phyloP scores from a whole-genome alignment of 495 filamentous ascomycete species.

The Penicillium verhagenii region DNA sequence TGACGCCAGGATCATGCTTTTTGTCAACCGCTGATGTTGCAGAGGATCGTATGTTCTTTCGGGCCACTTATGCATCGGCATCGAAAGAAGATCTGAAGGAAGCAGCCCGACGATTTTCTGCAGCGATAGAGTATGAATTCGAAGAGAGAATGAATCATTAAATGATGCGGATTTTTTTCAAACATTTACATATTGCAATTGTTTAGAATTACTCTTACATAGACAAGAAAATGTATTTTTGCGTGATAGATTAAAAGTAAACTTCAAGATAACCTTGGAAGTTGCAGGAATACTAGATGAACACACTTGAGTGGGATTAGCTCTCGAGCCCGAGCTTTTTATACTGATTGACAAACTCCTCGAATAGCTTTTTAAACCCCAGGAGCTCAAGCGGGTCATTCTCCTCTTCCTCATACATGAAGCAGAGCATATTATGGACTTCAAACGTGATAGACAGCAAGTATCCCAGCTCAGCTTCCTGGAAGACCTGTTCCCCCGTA shows the following conservation, averaged over 20 bases:
- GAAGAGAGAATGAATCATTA: too few relatives aligned
- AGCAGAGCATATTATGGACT: constrained; percentile 35
- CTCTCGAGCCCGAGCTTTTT: constrained; percentile 11
- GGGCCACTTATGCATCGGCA: constrained; percentile 3
- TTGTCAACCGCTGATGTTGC: neutral
- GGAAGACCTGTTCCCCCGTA: constrained; percentile 26
- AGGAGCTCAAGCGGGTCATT: constrained; percentile 28
- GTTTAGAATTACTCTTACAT: too few relatives aligned
- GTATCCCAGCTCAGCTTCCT: constrained; percentile 29
- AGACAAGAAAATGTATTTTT: neutral
- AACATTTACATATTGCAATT: too few relatives aligned
- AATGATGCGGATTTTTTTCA: too few relatives aligned
- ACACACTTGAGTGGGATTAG: neutral
- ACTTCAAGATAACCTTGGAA: too few relatives aligned
- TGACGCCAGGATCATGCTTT: constrained; percentile 2
- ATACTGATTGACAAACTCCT: constrained; percentile 29
- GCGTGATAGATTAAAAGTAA: too few relatives aligned
- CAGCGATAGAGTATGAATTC: neutral
- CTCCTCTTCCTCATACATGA: constrained; percentile 22
- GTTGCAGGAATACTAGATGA: too few relatives aligned
- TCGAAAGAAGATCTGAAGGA: constrained; percentile 1
- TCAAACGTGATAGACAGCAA: constrained; percentile 33
- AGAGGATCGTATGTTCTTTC: constrained; percentile 5
- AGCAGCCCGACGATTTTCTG: constrained; percentile 1
- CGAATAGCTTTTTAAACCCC: constrained; percentile 29